Evolutionary conservation across 495 filamentous ascomycete genomes (phyloP).

Genomic region (Tricharina praecox): DNA sequence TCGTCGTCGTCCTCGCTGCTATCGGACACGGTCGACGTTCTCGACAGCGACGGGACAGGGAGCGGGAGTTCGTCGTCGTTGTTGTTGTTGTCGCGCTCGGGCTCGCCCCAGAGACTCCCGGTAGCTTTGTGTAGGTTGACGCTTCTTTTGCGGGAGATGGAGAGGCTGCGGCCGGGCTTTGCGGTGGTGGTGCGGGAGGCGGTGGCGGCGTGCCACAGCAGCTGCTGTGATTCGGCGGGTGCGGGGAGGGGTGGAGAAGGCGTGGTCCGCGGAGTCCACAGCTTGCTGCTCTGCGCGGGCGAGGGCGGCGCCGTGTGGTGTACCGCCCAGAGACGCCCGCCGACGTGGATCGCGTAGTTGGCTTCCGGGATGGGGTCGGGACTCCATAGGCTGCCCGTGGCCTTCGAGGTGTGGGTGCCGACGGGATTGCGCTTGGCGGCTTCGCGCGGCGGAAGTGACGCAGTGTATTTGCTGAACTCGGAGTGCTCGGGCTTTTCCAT

Average conservation of each 20-base stretch:
- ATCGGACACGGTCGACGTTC: neutral
- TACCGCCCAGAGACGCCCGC: too few relatives aligned
- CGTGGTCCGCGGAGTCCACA: neutral
- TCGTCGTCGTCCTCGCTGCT: neutral
- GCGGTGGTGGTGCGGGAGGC: constrained; percentile 21
- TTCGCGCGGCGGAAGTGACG: too few relatives aligned
- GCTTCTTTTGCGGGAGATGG: neutral
- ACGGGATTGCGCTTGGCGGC: too few relatives aligned
- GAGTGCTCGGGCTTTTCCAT: too few relatives aligned
- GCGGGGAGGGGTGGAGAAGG: too few relatives aligned
- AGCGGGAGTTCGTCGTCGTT: neutral
- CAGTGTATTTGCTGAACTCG: too few relatives aligned
- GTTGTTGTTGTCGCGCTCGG: neutral
- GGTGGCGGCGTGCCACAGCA: constrained; percentile 18
- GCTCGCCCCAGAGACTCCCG: neutral
- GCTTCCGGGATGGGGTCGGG: too few relatives aligned
- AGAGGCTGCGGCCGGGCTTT: constrained; percentile 7
- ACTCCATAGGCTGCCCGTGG: too few relatives aligned
- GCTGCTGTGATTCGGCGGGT: too few relatives aligned
- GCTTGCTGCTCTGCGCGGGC: neutral
- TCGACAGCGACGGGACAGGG: neutral
- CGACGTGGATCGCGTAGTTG: too few relatives aligned
- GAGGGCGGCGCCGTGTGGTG: too few relatives aligned
- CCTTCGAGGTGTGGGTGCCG: too few relatives aligned
- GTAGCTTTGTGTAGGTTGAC: constrained; percentile 1